Percentiles rank a stretch among this genome's conserved stretches.
Conservation (phyloP, 2,329 filamentous ascomycete genomes). For the Pseudogymnoascus destructans region DNA sequence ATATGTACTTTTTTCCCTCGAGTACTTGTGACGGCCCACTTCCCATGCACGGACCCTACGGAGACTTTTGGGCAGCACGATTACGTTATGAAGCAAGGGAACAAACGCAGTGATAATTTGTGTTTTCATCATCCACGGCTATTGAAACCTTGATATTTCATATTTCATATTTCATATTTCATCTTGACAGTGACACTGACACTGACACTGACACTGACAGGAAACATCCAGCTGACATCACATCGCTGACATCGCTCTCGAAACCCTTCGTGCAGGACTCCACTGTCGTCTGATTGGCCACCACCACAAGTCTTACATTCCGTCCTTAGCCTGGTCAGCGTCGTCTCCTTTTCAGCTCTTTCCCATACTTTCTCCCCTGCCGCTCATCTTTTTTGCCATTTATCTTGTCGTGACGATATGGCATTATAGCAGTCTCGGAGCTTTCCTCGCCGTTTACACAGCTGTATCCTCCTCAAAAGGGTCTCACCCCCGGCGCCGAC, state of each 20-base stretch:
- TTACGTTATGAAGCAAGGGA: background rate
- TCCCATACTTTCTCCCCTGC: background rate
- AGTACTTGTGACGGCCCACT: too few species aligned
- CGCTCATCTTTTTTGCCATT: background rate
- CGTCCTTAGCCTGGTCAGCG: background rate
- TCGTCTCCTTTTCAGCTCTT: background rate
- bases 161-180: background rate
- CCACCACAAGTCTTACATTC: background rate
- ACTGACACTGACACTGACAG: slow-evolving; percentile 2
- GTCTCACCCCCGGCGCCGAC: background rate
- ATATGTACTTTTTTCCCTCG: too few species aligned
- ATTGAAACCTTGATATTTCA: background rate
- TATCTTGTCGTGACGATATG: background rate
- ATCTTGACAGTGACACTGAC: too few species aligned
- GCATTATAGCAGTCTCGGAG: background rate
- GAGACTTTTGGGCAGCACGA: too few species aligned
- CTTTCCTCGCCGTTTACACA: background rate
- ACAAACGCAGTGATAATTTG: background rate
- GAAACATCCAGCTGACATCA: background rate
- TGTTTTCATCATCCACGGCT: background rate
- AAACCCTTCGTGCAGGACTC: slow-evolving; percentile 5
- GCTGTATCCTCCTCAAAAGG: background rate
- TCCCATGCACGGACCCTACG: too few species aligned
- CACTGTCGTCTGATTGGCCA: background rate
- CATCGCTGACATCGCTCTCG: background rate